phyloP scores from a whole-genome alignment of 192 early-diverging fungal genomes.

The Chytriomyces sp. region DNA sequence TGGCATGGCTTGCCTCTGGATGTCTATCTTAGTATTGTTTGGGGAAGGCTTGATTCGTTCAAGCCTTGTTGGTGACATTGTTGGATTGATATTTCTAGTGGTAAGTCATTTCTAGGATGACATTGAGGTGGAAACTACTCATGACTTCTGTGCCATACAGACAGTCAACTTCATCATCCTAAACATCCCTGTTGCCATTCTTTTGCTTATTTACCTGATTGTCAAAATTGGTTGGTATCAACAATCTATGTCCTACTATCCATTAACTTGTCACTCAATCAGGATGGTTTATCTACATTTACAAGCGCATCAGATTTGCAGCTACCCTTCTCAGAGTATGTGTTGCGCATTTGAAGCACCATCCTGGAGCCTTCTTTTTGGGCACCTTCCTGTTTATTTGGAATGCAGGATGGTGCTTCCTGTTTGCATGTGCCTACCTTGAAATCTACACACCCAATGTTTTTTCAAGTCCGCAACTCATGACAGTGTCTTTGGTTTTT shows the following conservation, averaged over 20 bases:
- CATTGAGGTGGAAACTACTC: too few species aligned
- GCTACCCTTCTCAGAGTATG: slow-evolving; percentile 2
- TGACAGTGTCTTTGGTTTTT: neutral
- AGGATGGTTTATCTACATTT: slow-evolving; percentile 14
- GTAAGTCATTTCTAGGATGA: neutral
- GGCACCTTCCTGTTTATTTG: slow-evolving; percentile 25
- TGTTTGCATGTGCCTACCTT: slow-evolving; percentile 23
- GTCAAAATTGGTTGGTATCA: slow-evolving; percentile 17
- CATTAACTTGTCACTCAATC: too few species aligned
- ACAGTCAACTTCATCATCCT: slow-evolving; percentile 25
- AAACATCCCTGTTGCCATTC: slow-evolving; percentile 21
- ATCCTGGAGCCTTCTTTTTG: slow-evolving; percentile 16
- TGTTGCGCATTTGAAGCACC: slow-evolving; percentile 1
- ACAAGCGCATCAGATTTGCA: slow-evolving; percentile 18
- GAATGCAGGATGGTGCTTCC: slow-evolving; percentile 30
- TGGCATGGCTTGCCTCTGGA: slow-evolving; percentile 21
- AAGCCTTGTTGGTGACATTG: slow-evolving; percentile 1
- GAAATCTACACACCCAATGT: slow-evolving; percentile 5
- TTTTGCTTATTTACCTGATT: slow-evolving; percentile 8
- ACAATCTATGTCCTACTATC: too few species aligned
- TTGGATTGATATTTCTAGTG: slow-evolving; percentile 17
- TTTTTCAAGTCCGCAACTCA: neutral
- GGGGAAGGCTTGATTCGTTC: slow-evolving; percentile 29
- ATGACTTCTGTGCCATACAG: neutral
- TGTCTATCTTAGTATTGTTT: slow-evolving; percentile 21